These are phyloP conservation scores for Fusarium agapanthi DNA, from an alignment of 2,329 filamentous ascomycete species.

Conservation along the genomic window DNA sequence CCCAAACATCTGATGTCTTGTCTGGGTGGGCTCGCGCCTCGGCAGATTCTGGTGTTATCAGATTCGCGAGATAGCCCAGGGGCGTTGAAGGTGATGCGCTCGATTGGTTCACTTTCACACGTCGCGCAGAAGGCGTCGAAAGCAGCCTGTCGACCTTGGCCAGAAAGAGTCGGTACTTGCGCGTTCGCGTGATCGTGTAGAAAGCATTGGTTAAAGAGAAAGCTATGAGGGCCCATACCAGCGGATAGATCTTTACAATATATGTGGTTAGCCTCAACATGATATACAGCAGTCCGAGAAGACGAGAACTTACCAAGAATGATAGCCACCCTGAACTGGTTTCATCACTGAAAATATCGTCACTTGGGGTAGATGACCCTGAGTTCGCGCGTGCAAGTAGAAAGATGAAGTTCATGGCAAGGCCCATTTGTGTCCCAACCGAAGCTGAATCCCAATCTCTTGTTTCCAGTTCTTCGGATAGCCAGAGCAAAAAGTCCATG, in stretches of 20 bases:
- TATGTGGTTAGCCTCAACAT: conserved; percentile 11
- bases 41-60: conserved; percentile 75
- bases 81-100: conserved; percentile 77
- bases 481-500: conserved; percentile 87
- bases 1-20: conserved; percentile 88
- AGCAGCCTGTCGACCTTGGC: conserved; percentile 79
- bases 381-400: conserved; percentile 85
- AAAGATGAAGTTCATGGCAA: conserved; percentile 81
- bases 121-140: conserved; percentile 83
- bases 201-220: conserved; percentile 79
- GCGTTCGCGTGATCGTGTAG: conserved; percentile 82
- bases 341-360: conserved; percentile 87
- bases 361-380: conserved; percentile 59
- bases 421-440: conserved; percentile 78
- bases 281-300: background rate
- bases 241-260: conserved; percentile 66
- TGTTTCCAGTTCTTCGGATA: conserved; percentile 92
- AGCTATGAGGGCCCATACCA: conserved; percentile 74
- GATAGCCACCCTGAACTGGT: conserved; percentile 71
- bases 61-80: conserved; percentile 74
- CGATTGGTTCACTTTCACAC: conserved; percentile 83
- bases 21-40: conserved; percentile 86
- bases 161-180: conserved; percentile 92
- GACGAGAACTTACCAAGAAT: conserved; percentile 58
- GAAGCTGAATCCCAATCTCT: conserved; percentile 88